phyloP scores from a whole-genome alignment of 805 yeast genomes.

The Maudiozyma serrabonitensis region DNA sequence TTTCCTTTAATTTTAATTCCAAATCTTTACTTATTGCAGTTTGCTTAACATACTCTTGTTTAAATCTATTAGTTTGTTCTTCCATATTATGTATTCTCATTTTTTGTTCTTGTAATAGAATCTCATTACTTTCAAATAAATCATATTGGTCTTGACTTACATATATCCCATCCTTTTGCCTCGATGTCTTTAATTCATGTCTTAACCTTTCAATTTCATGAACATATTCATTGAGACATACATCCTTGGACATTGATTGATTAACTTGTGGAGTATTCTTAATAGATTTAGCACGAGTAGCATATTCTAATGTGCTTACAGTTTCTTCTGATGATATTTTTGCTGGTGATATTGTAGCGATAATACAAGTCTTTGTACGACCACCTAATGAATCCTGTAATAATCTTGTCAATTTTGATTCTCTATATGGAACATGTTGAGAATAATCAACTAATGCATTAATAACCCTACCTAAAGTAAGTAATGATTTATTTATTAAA shows the following conservation, averaged over 20 bases:
- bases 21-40: slow-evolving; percentile 20
- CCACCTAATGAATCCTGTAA: slow-evolving; percentile 83
- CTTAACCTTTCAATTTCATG: slow-evolving; percentile 46
- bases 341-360: slow-evolving; percentile 79
- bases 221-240: slow-evolving; percentile 43
- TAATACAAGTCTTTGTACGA: slow-evolving; percentile 67
- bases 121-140: slow-evolving; percentile 38
- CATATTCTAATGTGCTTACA: slow-evolving; percentile 71
- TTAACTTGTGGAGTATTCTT: slow-evolving; percentile 57
- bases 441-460: slow-evolving; percentile 56
- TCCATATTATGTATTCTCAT: slow-evolving; percentile 39
- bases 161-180: slow-evolving; percentile 59
- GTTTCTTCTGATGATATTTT: slow-evolving; percentile 65
- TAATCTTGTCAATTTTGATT: slow-evolving; percentile 68
- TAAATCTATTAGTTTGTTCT: slow-evolving; percentile 35
- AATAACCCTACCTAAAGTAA: slow-evolving; percentile 81
- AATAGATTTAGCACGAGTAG: slow-evolving; percentile 71
- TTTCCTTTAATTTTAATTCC: slow-evolving; percentile 11
- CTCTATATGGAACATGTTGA: slow-evolving; percentile 73
- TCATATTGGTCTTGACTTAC: slow-evolving; percentile 38
- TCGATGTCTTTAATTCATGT: slow-evolving; percentile 51
- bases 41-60: slow-evolving; percentile 34
- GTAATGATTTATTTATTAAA: slow-evolving; percentile 71
- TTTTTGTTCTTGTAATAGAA: slow-evolving; percentile 42
- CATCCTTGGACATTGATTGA: slow-evolving; percentile 48